A percentile compares a stretch with the other conserved stretches of the same genome.
phyloP scores from a whole-genome alignment of 305 asterid species.

The Withania somnifera region DNA sequence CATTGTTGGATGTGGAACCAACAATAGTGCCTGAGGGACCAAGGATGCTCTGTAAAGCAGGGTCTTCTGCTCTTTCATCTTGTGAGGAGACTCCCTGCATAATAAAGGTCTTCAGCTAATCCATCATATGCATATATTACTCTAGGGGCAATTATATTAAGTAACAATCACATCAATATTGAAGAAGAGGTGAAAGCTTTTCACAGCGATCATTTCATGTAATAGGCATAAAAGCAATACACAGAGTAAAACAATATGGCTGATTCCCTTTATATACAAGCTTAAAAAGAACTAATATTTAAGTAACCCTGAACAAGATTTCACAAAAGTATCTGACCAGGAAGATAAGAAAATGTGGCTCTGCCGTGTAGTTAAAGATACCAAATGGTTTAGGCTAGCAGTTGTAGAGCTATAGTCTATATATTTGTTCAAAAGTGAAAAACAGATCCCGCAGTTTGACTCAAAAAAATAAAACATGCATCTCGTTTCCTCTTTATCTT shows the following conservation, averaged over 20 bases:
- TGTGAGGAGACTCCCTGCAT: background rate
- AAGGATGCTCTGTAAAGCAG: background rate
- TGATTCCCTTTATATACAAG: background rate
- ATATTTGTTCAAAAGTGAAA: background rate
- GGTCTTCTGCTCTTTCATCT: background rate
- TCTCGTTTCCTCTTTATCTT: background rate
- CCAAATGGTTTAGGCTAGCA: background rate
- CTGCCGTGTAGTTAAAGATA: background rate
- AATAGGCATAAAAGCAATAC: background rate
- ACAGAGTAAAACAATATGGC: background rate
- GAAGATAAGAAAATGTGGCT: background rate
- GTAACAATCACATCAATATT: background rate
- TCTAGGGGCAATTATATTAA: background rate
- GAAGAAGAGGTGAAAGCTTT: background rate
- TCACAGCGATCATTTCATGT: background rate
- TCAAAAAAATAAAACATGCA: background rate
- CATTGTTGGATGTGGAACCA: background rate
- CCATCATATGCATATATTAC: background rate
- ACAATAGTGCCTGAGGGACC: background rate
- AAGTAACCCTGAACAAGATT: background rate
- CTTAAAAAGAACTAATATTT: background rate
- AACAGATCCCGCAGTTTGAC: background rate
- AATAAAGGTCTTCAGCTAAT: background rate
- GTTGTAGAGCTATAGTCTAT: background rate
- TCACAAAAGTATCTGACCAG: background rate